These are phyloP conservation scores for Ailanthus altissimus DNA, from an alignment of 345 rosid genomes.

Conservation along the genomic window DNA sequence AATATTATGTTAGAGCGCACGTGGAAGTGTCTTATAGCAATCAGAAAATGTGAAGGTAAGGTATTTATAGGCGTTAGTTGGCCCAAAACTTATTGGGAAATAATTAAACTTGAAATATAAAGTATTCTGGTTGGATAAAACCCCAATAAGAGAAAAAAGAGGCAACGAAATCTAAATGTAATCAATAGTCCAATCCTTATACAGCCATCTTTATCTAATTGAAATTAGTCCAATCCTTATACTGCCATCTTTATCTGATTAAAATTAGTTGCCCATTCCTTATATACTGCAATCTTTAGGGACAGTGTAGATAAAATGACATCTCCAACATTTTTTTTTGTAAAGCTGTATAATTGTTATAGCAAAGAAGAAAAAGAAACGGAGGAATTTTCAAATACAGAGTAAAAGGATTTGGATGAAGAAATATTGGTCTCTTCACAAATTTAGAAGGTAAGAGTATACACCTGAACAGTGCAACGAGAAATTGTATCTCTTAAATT, in stretches of 20 bases:
- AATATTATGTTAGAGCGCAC: background rate
- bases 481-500: conserved; percentile 63
- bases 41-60: too few species aligned
- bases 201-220: background rate
- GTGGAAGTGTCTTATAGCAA: background rate
- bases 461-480: conserved; percentile 70
- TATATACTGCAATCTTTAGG: too few species aligned
- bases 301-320: too few species aligned
- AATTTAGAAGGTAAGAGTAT: background rate
- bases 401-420: background rate
- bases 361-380: background rate
- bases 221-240: background rate
- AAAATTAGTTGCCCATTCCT: too few species aligned
- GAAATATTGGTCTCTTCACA: background rate
- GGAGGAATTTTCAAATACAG: background rate
- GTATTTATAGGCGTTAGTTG: too few species aligned
- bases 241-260: too few species aligned
- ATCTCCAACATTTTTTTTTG: background rate
- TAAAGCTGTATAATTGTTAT: background rate
- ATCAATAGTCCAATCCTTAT: background rate
- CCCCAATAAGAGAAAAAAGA: background rate
- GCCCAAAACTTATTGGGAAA: too few species aligned
- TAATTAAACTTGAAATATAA: too few species aligned
- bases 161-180: background rate
- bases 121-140: background rate